A percentile compares a stretch with the other conserved stretches of the same genome.
These are phyloP conservation scores for Hagleromyces aurorensis DNA, from an alignment of 805 yeast genomes.

Conservation along the genomic window DNA sequence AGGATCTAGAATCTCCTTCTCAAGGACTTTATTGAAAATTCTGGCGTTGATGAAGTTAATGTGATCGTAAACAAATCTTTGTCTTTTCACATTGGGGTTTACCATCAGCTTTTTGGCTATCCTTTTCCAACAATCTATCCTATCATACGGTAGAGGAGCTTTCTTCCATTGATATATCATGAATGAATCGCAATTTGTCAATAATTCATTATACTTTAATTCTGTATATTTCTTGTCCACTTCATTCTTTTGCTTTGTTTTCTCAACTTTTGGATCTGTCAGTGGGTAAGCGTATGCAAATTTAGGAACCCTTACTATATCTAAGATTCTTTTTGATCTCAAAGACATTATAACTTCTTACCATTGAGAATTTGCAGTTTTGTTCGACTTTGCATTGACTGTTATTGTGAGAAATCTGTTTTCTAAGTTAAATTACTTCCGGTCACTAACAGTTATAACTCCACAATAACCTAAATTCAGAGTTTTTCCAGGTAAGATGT, in stretches of 20 bases:
- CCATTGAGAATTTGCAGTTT: too few relatives aligned
- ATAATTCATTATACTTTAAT: conserved; percentile 7
- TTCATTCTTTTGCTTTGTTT: background rate
- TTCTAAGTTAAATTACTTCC: too few relatives aligned
- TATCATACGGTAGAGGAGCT: too few relatives aligned
- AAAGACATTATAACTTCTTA: too few relatives aligned
- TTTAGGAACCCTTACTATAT: conserved; percentile 6
- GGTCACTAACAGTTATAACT: too few relatives aligned
- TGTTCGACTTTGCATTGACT: too few relatives aligned
- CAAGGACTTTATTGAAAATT: conserved; percentile 1
- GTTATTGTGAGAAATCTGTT: too few relatives aligned
- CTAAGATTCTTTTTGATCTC: conserved; percentile 1
- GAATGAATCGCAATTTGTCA: conserved; percentile 10
- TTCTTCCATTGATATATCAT: conserved; percentile 12
- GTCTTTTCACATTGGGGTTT: conserved; percentile 1
- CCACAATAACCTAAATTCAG: too few relatives aligned
- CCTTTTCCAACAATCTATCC: too few relatives aligned
- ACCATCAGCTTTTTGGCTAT: too few relatives aligned
- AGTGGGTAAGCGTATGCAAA: conserved; percentile 6
- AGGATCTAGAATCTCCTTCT: background rate
- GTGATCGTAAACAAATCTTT: conserved; percentile 1
- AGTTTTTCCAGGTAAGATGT: too few relatives aligned
- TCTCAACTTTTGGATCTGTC: conserved; percentile 2
- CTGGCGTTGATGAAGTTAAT: conserved; percentile 1
- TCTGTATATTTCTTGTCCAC: conserved; percentile 2